Evolutionary conservation across 495 filamentous ascomycete genomes (phyloP), one percentile per base, ranked within the genome.

Genomic region (Aspergillus egyptiacus): DNA sequence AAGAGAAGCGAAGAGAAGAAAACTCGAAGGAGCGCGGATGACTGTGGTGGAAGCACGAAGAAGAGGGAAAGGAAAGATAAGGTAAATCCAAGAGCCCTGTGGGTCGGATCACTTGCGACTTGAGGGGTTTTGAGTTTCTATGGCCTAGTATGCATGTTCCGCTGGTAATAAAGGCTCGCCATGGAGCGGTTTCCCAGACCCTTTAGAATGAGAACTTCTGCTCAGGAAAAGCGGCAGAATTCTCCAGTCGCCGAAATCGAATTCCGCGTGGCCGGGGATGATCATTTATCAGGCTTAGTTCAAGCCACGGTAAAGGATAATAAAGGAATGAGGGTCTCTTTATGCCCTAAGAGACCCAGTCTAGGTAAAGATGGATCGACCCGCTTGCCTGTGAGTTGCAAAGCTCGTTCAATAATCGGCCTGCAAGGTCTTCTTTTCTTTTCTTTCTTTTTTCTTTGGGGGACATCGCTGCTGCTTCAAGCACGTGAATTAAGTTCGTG

Each of bases 11-110:
- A 49, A 43, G 23, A 39, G 41, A 51, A 45, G 20, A 22, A 40
- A n/a, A 32, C 24, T 20, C 6, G 47, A 59, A 58, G 52, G 33
- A 56, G 57, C n/a, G n/a, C n/a, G n/a, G n/a, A n/a, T n/a, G n/a
- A n/a, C n/a, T n/a, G n/a, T n/a, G n/a, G n/a, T n/a, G n/a, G n/a
- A n/a, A 40, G 34, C 19, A 10, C 13, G 25, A 32, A 37, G 28
- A 17, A 20, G 45, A 47, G 33, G 36, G 37, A 40, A 42, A 23
- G 42, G 20, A 47, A 54, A 34, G 44, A 31, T n/a, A n/a, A n/a
- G n/a, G n/a, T n/a, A 11, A 14, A 32, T 20, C 19, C 36, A 27
- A 35, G 38, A 41, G 31, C 39, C 34, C 22, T 44, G 51, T 15
- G 43, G 32, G 17, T 46, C 27, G 14, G 19, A 30, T 13, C n/a